Evolutionary conservation across 306 rosid species (phyloP), one percentile per base, ranked within the genome.

Genomic region (Coriaria nepalensis): DNA sequence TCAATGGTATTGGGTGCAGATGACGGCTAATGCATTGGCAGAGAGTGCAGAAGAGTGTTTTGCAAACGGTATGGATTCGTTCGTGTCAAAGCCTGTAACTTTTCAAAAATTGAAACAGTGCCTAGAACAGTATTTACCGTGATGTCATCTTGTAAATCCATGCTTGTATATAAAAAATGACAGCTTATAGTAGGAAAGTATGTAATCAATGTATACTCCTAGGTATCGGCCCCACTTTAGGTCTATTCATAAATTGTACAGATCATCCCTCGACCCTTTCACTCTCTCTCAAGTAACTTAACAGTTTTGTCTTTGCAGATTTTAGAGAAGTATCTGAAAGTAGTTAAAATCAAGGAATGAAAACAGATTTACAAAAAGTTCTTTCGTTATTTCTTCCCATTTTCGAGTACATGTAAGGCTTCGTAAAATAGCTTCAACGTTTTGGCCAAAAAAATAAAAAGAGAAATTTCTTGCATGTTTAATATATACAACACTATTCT

Each of bases 31-130:
- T 62, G 70, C 96, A 49, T 59, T 79, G 65, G 68, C 84, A 9
- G 96, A 86, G 65, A 86, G 96, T 52, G 94, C 96, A 5, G 96
- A 77, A 6, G 96, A 82, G 71, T 86, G 96, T 47, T 82, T 59
- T 36, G 79, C 79, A 56, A 73, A 75, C 49, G 96, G 96, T 8
- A 82, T 86, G 96, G 96, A 86, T 64, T 82, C 93, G 1, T 86
- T 86, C 49, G 78, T 86, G 43, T 76, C 94, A 33, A 86, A 86
- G 65, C 96, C 96, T 4, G 83, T 86, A 40, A 79, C 86, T 34
- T 71, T 80, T 63, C 94, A 77, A 63, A 82, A 70, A 55, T 49
- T 86, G 67, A 82, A 74, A 51, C 76, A 77, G 11, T 75, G 77
- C 55, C 70, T 86, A 9, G 67, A 75, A 36, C 83, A 73, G 38